A percentile compares a stretch with the other conserved stretches of the same genome.
Conservation (phyloP, 1,139 yeast genomes). For the Pichia sp. region DNA sequence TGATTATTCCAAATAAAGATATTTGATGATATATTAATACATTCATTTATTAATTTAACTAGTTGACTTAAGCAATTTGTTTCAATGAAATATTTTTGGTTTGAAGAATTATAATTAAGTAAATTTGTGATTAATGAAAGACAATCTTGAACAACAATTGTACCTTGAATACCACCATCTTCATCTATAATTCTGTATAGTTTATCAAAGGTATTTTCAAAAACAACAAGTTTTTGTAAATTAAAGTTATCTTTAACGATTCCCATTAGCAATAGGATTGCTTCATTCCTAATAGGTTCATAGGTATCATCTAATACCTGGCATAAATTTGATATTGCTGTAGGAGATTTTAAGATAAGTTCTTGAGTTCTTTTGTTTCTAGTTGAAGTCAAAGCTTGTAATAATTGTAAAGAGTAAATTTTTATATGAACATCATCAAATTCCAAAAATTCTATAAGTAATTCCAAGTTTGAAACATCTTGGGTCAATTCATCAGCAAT, state of each 20-base stretch:
- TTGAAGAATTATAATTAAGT: conserved; percentile 76
- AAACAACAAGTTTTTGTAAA: conserved; percentile 88
- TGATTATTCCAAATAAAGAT: conserved; percentile 66
- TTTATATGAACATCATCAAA: conserved; percentile 67
- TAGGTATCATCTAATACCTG: conserved; percentile 60
- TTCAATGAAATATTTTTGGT: conserved; percentile 83
- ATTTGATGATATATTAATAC: conserved; percentile 35
- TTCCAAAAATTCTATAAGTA: conserved; percentile 37
- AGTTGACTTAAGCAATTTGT: conserved; percentile 69
- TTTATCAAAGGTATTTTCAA: conserved; percentile 85
- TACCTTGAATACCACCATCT: conserved; percentile 89
- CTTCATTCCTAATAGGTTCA: conserved; percentile 89
- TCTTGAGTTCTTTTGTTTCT: conserved; percentile 74
- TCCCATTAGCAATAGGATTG: conserved; percentile 75
- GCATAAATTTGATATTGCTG: conserved; percentile 74
- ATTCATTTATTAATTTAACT: conserved; percentile 56
- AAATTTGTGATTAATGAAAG: conserved; percentile 67
- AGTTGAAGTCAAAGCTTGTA: conserved; percentile 77
- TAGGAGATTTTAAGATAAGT: conserved; percentile 62
- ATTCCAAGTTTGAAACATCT: conserved; percentile 48
- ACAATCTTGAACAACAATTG: conserved; percentile 88
- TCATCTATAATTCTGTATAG: conserved; percentile 69
- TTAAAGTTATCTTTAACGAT: conserved; percentile 77
- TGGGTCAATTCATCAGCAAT: conserved; percentile 91
- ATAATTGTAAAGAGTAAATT: conserved; percentile 72